Conservation (phyloP, 2,329 filamentous ascomycete species). For the Colletotrichum abscissum region DNA sequence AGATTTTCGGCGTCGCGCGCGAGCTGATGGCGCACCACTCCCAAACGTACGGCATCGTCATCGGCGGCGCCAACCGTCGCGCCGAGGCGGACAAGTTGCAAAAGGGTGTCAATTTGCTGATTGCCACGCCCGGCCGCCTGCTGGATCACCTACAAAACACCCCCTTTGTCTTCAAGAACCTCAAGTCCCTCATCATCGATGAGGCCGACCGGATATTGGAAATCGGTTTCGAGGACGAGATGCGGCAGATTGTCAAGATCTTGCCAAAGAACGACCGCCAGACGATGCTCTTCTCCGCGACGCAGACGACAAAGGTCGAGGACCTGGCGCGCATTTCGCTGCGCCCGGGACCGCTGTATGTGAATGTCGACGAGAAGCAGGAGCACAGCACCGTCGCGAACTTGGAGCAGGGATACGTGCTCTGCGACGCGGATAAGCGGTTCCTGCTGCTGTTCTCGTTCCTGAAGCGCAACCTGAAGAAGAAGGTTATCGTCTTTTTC, state of each 20-base stretch:
- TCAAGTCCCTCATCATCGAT: conserved; percentile 93
- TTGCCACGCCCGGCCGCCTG: conserved; percentile 91
- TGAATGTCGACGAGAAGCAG: conserved; percentile 94
- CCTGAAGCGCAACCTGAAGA: conserved; percentile 89
- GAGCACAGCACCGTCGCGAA: conserved; percentile 93
- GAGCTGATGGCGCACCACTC: conserved; percentile 94
- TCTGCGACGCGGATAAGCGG: conserved; percentile 92
- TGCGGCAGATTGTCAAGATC: conserved; percentile 96
- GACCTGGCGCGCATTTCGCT: conserved; percentile 95
- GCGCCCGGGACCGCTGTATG: conserved; percentile 89
- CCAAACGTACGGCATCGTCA: conserved; percentile 95
- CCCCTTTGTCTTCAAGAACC: conserved; percentile 90
- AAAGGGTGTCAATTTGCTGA: conserved; percentile 94
- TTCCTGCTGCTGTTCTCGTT: conserved; percentile 96
- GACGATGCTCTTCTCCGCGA: conserved; percentile 98
- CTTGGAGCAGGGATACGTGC: conserved; percentile 93
- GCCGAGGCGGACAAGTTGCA: conserved; percentile 94
- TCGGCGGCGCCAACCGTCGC: conserved; percentile 90
- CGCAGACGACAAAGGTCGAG: conserved; percentile 98
- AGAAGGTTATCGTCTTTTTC: conserved; percentile 98
- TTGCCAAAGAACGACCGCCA: conserved; percentile 88
- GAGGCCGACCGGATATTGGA: conserved; percentile 97
- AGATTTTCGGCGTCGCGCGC: conserved; percentile 94
- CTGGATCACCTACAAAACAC: conserved; percentile 96
- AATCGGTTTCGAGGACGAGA: conserved; percentile 98